These are phyloP conservation scores for Auricularia auricula-judae DNA, from an alignment of 768 basidiomycete genomes.

Conservation along the genomic window DNA sequence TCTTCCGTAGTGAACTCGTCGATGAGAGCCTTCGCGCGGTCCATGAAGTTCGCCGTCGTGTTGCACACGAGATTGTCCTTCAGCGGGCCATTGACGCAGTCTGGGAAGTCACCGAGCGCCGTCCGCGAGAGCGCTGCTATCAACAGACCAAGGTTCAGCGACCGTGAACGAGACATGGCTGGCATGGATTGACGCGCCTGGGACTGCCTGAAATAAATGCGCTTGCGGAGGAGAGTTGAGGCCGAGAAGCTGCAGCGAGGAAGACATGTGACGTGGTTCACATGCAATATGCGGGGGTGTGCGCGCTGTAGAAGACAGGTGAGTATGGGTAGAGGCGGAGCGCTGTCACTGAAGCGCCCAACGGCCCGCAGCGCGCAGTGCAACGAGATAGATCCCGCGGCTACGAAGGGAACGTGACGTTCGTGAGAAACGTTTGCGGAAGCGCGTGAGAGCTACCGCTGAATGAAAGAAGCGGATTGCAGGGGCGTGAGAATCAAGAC, in stretches of 20 bases:
- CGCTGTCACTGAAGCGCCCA: too few species aligned
- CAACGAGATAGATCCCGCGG: too few species aligned
- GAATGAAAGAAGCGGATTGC: too few species aligned
- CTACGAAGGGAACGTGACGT: too few species aligned
- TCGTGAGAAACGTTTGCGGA: too few species aligned
- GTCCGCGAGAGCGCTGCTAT: background rate
- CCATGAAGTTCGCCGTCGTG: slow-evolving; percentile 28
- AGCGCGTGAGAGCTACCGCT: too few species aligned
- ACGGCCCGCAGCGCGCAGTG: too few species aligned
- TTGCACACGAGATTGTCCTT: slow-evolving; percentile 38
- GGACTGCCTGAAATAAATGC: background rate
- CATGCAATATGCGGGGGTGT: background rate
- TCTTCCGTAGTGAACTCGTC: slow-evolving; percentile 39
- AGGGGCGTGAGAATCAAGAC: too few species aligned
- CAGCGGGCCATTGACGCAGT: slow-evolving; percentile 37
- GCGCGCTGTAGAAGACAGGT: background rate
- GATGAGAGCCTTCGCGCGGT: slow-evolving; percentile 41
- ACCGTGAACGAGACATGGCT: background rate
- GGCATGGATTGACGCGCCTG: background rate
- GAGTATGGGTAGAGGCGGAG: background rate
- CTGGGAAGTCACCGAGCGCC: slow-evolving; percentile 25
- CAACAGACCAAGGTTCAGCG: background rate
- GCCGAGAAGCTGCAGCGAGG: background rate
- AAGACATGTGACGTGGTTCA: background rate
- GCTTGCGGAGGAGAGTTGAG: background rate